Evolutionary conservation across 176 grass and related monocot species (phyloP), one percentile per base, ranked within the genome.

Genomic region (Carex cristatella): DNA sequence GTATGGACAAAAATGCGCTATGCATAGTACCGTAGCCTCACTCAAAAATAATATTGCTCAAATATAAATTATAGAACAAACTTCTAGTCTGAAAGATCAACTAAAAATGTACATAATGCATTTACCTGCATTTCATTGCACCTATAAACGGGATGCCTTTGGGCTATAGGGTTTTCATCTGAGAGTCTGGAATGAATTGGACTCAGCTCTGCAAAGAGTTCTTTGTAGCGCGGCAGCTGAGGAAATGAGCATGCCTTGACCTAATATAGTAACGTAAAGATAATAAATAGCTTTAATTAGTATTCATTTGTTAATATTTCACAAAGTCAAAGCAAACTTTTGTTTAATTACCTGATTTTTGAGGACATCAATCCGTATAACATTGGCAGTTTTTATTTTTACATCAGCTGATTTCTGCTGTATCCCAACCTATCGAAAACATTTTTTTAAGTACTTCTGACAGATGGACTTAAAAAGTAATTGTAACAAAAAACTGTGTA

Each of bases 91-190:
- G 27, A 48, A 87, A 11, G 11, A 83, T 76, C 15, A 19, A 73
- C 3, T 9, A 81, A 66, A 70, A 64, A 46, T 75, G 28, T 81
- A 79, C 19, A 80, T 80, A 55, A 84, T 71, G 0, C 30, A 83
- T 38, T 89, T 89, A 98, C 95, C 95, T 98, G 95, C 79, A 90
- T 83, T 92, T 98, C 93, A 49, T 67, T 95, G 85, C 96, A 98
- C 88, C 87, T 93, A 74, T 95, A 95, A 87, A 94, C 86, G 48
- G 96, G 93, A 92, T 98, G 89, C 65, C 88, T 94, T 84, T 88
- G 88, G 69, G 93, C 93, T 87, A 90, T 53, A 74, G 75, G 69
- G 84, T 82, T 94, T 84, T 95, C 91, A 68, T 80, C 89, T 5
- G 89, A 92, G 65, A 98, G 89, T 90, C 65, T 95, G 82, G 91